Base-by-base conservation (phyloP, 164 flowering plant genomes). In the Liquidambar formosana region DNA sequence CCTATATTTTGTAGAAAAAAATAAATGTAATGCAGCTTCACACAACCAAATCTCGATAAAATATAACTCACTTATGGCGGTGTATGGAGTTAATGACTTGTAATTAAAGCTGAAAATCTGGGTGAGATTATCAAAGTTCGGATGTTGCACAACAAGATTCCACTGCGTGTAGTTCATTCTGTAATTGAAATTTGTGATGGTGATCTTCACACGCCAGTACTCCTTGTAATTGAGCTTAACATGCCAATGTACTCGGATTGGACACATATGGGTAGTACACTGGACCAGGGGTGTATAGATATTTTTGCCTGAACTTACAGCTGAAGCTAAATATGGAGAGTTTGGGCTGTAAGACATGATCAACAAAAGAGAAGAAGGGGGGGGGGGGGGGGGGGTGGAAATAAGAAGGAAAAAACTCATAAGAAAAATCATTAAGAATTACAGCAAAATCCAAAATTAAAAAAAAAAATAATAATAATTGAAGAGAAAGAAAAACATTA, bases 241-340 rank as follows among this genome's bases (percentile, higher is more conserved):
- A 71, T 90, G 97, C 96, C 97, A 93, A 70, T 93, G 97, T 38
- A 93, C 80, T 18, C 96, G 84, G 27, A 92, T 77, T 1, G 96
- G 97, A 65, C 97, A 92, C 97, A 92, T 92, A 69, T 93, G 97
- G 64, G 73, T 84, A 0, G 96, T 89, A 76, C 97, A 93, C 75
- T 86, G 94, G 57, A 93, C 84, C 19, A 90, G 78, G 54, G 94
- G 92, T 3, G 80, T 21, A 69, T 71, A 76, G 65, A 65, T 80
- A 65, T 79, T 68, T 74, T 75, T 85, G 38, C 76, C 76, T 56
- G 77, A 63, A 27, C 60, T 63, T 27, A 86, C 80, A 51, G 73
- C 90, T 9, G 85, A 79, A 48, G 85, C 88, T 66, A 88, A 76
- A 73, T 83, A 78, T 19, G 89, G 91, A 22, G 81, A 65, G 9